phyloP scores from a whole-genome alignment of 495 filamentous ascomycete species.

The Niebla homalea region DNA sequence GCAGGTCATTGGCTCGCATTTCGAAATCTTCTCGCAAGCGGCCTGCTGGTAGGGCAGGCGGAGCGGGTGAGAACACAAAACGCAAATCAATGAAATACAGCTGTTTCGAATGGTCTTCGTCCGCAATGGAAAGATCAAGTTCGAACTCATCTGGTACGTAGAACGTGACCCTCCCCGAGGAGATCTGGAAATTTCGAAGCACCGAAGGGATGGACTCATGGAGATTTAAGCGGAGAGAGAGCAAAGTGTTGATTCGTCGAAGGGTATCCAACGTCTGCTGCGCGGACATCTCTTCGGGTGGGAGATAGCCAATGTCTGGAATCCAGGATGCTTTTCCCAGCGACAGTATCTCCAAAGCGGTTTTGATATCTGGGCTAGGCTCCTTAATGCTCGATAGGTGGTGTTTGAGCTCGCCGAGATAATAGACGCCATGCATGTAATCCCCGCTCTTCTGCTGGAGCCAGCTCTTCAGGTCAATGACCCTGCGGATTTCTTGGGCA shows the following conservation, averaged over 20 bases:
- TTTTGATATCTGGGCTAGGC: constrained; percentile 79
- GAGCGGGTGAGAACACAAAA: constrained; percentile 61
- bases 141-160: constrained; percentile 75
- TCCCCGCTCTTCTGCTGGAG: constrained; percentile 43
- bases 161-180: constrained; percentile 76
- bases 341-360: constrained; percentile 71
- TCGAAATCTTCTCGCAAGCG: constrained; percentile 52
- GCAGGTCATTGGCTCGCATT: constrained; percentile 49
- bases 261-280: constrained; percentile 54
- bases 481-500: constrained; percentile 56
- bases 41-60: constrained; percentile 42
- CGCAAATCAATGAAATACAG: constrained; percentile 90
- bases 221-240: constrained; percentile 66
- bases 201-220: constrained; percentile 59
- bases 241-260: constrained; percentile 66
- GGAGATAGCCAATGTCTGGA: constrained; percentile 69
- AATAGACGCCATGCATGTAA: constrained; percentile 43
- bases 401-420: constrained; percentile 55
- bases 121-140: constrained; percentile 74
- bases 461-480: constrained; percentile 74
- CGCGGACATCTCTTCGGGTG: constrained; percentile 53
- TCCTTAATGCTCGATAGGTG: constrained; percentile 50
- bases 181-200: constrained; percentile 60
- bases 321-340: constrained; percentile 61
- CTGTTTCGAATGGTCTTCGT: constrained; percentile 65